Evolutionary conservation across 2,329 filamentous ascomycete genomes (phyloP).

Genomic region (Apiospora sp.): DNA sequence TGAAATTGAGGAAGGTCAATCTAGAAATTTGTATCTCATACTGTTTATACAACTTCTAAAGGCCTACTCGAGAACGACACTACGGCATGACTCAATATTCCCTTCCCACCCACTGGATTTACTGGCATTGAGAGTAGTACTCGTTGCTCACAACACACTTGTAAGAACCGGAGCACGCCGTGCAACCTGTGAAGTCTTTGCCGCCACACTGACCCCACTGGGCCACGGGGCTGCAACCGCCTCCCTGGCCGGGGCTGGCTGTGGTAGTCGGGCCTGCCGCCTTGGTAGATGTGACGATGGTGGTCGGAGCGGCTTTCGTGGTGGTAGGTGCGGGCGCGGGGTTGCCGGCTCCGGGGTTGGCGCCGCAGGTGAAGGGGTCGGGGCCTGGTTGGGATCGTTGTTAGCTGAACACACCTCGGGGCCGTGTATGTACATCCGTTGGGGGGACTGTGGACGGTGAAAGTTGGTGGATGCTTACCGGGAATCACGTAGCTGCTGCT

Average conservation of each 20-base stretch:
- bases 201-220: conserved; percentile 49
- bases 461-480: conserved; percentile 32
- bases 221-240: conserved; percentile 30
- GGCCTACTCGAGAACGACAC: not conserved
- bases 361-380: conserved; percentile 27
- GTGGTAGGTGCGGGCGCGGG: not conserved
- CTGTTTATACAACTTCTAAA: not conserved
- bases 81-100: not conserved
- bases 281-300: conserved; percentile 31
- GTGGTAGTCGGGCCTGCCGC: conserved; percentile 30
- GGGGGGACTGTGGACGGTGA: not conserved
- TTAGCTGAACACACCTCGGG: not conserved
- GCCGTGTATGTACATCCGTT: not conserved
- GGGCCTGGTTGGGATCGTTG: conserved; percentile 20
- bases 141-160: conserved; percentile 44
- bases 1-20: too few relatives aligned
- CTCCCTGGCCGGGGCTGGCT: conserved; percentile 26
- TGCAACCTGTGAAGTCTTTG: conserved; percentile 44
- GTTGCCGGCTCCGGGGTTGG: conserved; percentile 17
- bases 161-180: conserved; percentile 42
- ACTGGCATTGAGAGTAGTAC: conserved; percentile 47
- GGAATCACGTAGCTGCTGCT: conserved; percentile 44
- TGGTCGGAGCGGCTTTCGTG: conserved; percentile 19
- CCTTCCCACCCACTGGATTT: not conserved
- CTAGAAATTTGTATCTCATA: too few relatives aligned